Base-by-base conservation (phyloP, 108 stramenopile genomes). In the Cyclostephanos invisitatus region DNA sequence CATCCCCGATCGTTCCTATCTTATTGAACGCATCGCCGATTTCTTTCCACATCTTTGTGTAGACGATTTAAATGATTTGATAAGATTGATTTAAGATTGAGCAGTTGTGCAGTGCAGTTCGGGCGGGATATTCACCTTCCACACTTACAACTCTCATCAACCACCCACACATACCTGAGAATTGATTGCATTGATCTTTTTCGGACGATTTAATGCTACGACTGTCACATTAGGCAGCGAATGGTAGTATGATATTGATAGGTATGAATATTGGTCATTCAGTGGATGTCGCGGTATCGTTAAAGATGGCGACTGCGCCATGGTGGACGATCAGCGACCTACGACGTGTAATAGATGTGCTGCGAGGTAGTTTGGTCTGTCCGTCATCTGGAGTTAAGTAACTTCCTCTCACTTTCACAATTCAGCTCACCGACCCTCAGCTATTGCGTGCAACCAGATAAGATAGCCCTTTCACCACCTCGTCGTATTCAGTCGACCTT, bases 101-200 rank as follows among this genome's bases (percentile, higher is more conserved):
- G 48, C 48, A 49, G 15, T 18, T 4, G 18, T 49, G n/a, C n/a
- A n/a, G n/a, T 53, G 22, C 51, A 53, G 20, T 53, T 53, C 51
- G 20, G 51, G 20, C 25, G 14, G 49, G 4, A 50, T 14, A 10
- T 46, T 61, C 9, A 62, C 42, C 17, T 7, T 37, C 12, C 44
- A 27, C 29, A 11, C 14, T 15, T 32, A 4, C 32, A 32, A n/a
- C n/a, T 32, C 32, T 46, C 44, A 46, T 46, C 44, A 15, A 42
- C 44, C 40, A 11, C 44, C 44, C 44, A 46, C 32, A 47, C 71
- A 42, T 48, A 78, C 77, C 70, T 67, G 48, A 12, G 86, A 51
- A 54, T 84, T 80, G 54, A 92, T 88, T 21, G 91, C 91, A 62
- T 92, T 92, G 37, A 79, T 70, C 64, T 92, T 92, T 5, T 73